Percentiles rank a stretch among this genome's conserved stretches.
Conservation (phyloP, 495 filamentous ascomycete genomes). For the Penicillium paradoxum region DNA sequence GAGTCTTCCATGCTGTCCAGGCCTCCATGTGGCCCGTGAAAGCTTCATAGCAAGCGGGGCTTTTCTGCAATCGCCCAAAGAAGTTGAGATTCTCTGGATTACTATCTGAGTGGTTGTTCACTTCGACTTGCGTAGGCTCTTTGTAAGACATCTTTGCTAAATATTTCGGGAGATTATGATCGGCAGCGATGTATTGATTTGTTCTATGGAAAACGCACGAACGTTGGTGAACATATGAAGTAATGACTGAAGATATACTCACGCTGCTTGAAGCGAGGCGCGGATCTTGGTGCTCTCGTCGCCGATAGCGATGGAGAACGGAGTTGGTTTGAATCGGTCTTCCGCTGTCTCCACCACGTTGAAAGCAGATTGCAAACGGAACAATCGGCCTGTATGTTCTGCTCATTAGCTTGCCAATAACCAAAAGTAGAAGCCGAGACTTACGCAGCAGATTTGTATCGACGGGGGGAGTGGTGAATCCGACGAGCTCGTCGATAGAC, state of each 20-base stretch:
- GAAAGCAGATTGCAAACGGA: constrained; percentile 38
- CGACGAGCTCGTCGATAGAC: constrained; percentile 19
- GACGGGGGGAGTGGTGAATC: constrained; percentile 13
- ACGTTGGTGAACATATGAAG: neutral
- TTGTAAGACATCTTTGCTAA: constrained; percentile 35
- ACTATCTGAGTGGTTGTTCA: constrained; percentile 29
- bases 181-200: constrained; percentile 21
- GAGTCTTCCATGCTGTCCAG: constrained; percentile 26
- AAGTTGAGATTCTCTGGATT: constrained; percentile 33
- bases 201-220: constrained; percentile 8
- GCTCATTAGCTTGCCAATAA: neutral
- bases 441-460: constrained; percentile 26
- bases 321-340: constrained; percentile 32
- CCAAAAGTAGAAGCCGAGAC: neutral
- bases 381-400: constrained; percentile 30
- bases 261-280: constrained; percentile 34
- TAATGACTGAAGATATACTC: constrained; percentile 5
- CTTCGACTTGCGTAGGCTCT: constrained; percentile 29
- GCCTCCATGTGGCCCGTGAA: constrained; percentile 41
- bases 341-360: constrained; percentile 31
- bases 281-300: constrained; percentile 31
- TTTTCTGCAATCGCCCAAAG: constrained; percentile 24
- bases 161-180: constrained; percentile 29
- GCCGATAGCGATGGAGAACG: constrained; percentile 34
- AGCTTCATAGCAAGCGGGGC: constrained; percentile 27